A percentile compares a stretch with the other conserved stretches of the same genome.
These are phyloP conservation scores for Boletellus ananas DNA, from an alignment of 768 basidiomycete genomes.

Conservation along the genomic window DNA sequence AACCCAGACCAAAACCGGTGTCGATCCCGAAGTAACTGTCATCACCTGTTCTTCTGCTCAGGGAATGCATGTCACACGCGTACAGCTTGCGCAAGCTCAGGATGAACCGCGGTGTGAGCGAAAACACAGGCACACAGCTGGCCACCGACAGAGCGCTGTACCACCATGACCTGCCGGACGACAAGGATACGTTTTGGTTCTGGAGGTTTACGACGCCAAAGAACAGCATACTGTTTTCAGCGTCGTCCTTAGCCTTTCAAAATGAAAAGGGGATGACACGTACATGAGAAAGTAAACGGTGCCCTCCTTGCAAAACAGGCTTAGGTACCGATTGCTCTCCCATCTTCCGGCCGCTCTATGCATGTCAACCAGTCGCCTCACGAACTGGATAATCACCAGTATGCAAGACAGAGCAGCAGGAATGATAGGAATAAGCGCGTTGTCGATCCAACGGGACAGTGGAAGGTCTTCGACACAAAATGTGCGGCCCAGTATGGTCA, in stretches of 20 bases:
- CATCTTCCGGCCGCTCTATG: background rate
- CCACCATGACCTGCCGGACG: background rate
- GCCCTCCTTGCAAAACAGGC: background rate
- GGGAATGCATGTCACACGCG: background rate
- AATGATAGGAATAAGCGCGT: background rate
- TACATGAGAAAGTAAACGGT: background rate
- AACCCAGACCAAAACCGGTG: background rate
- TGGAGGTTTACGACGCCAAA: background rate
- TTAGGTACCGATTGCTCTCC: background rate
- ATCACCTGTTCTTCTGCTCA: no score
- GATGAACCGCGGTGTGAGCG: background rate
- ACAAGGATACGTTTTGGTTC: background rate
- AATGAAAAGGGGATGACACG: background rate
- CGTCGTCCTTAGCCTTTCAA: background rate
- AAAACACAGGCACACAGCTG: background rate
- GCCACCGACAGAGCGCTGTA: background rate
- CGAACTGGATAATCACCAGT: background rate
- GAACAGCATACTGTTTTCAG: background rate
- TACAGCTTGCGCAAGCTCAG: background rate
- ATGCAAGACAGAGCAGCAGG: background rate
- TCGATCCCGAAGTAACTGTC: background rate
- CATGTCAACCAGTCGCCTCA: background rate
- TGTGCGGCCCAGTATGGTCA: background rate
- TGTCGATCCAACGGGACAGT: background rate
- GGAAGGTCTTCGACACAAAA: background rate